Percentiles rank a stretch among this genome's conserved stretches.
Conservation (phyloP, 2,329 filamentous ascomycete genomes). For the Aspergillus pseudoglaucus region DNA sequence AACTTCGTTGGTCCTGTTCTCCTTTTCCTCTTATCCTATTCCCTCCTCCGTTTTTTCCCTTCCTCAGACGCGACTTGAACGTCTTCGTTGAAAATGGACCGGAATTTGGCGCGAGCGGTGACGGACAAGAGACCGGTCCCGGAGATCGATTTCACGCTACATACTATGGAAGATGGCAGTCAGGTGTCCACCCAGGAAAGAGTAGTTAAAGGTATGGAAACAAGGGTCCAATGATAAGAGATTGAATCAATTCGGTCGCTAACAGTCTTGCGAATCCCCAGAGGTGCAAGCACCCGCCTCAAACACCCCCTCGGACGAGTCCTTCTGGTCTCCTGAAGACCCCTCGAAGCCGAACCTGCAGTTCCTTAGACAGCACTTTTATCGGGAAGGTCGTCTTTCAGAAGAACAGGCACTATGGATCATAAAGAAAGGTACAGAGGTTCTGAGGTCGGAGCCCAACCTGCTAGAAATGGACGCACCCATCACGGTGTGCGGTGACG, state of each 20-base stretch:
- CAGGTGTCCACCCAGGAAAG: slow-evolving; percentile 94
- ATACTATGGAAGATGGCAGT: slow-evolving; percentile 94
- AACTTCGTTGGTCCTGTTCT: slow-evolving; percentile 1
- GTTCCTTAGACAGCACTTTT: slow-evolving; percentile 97
- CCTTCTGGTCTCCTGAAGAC: slow-evolving; percentile 86
- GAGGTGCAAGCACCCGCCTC: slow-evolving; percentile 97
- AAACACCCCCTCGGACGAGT: slow-evolving; percentile 82
- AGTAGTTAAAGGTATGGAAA: slow-evolving; percentile 84
- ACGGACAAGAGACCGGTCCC: slow-evolving; percentile 91
- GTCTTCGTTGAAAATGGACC: slow-evolving; percentile 32
- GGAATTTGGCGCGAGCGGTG: slow-evolving; percentile 72
- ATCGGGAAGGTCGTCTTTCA: slow-evolving; percentile 90
- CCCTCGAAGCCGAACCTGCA: slow-evolving; percentile 82
- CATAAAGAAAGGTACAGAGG: slow-evolving; percentile 76
- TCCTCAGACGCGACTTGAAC: slow-evolving; percentile 4
- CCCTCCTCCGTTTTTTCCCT: slow-evolving; percentile 1
- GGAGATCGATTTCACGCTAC: slow-evolving; percentile 97
- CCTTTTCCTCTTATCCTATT: neutral
- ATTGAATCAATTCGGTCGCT: slow-evolving; percentile 7
- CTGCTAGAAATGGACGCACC: slow-evolving; percentile 98
- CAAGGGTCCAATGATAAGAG: neutral
- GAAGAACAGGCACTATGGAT: slow-evolving; percentile 98
- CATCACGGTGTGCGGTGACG: slow-evolving; percentile 96
- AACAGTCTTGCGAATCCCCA: slow-evolving; percentile 34
- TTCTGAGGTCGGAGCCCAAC: slow-evolving; percentile 86